A percentile compares a stretch with the other conserved stretches of the same genome.
phyloP scores from a whole-genome alignment of 441 rosid genomes.

The Corymbia calophylla region DNA sequence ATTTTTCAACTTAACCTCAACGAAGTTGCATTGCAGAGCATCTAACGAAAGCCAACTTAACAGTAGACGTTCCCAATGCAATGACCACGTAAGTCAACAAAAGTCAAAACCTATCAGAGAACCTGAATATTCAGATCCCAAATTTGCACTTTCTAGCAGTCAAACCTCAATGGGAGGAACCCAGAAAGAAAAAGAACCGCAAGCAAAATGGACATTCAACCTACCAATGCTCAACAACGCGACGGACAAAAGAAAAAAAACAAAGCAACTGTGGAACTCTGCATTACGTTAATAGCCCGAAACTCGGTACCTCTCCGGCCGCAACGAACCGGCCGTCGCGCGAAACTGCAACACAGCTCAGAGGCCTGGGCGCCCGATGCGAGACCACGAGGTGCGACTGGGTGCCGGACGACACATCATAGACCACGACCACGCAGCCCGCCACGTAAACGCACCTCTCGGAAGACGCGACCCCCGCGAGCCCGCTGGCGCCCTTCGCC shows the following conservation, averaged over 20 bases:
- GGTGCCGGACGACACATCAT: slow-evolving; percentile 35
- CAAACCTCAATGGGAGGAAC: not conserved
- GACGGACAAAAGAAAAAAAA: too few relatives aligned
- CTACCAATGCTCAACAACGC: too few relatives aligned
- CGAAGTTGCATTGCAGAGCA: not conserved
- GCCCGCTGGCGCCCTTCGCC: slow-evolving; percentile 51
- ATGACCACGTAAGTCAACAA: not conserved
- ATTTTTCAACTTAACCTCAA: not conserved
- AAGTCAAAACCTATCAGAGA: not conserved
- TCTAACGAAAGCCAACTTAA: not conserved
- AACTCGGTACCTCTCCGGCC: slow-evolving; percentile 62
- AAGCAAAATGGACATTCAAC: not conserved
- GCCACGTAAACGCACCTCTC: slow-evolving; percentile 57
- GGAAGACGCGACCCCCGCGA: slow-evolving; percentile 39
- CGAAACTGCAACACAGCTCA: slow-evolving; percentile 61
- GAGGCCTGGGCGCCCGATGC: slow-evolving; percentile 61
- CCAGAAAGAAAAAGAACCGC: not conserved
- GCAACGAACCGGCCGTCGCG: slow-evolving; percentile 65
- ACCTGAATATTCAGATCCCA: not conserved
- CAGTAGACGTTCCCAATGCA: not conserved
- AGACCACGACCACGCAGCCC: slow-evolving; percentile 73
- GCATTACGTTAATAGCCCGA: not conserved
- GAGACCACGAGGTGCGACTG: slow-evolving; percentile 67
- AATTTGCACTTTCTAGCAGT: not conserved
- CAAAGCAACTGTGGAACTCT: not conserved